phyloP scores from a whole-genome alignment of 495 filamentous ascomycete genomes.

The Aspergillus ellipticus region DNA sequence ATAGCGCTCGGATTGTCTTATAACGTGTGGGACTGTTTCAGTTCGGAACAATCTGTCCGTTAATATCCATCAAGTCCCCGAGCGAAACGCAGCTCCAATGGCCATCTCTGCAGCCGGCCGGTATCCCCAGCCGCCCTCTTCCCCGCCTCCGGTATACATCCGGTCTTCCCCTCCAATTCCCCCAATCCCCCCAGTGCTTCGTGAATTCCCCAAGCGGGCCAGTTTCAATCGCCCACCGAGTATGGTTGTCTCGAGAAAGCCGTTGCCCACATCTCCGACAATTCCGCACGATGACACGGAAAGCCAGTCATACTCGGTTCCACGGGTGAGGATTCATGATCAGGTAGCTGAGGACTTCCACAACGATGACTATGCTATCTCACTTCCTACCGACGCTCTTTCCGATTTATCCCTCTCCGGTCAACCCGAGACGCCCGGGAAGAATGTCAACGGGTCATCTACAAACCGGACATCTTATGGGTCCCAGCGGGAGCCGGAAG shows the following conservation, averaged over 20 bases:
- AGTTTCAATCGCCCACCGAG: conserved; percentile 18
- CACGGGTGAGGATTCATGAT: conserved; percentile 40
- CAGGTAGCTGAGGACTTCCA: conserved; percentile 31
- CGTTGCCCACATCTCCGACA: conserved; percentile 15
- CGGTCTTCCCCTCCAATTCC: conserved; percentile 35
- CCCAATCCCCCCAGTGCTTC: conserved; percentile 17
- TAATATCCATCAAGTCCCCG: conserved; percentile 3
- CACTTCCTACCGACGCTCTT: conserved; percentile 24
- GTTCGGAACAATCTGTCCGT: conserved; percentile 1
- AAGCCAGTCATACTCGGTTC: conserved; percentile 35
- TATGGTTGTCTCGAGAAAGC: conserved; percentile 28
- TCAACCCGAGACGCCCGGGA: conserved; percentile 30
- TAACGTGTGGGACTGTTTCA: conserved; percentile 4
- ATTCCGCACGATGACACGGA: conserved; percentile 17
- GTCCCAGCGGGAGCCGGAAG: conserved; percentile 10
- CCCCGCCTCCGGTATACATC: conserved; percentile 43
- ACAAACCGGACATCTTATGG: conserved; percentile 42
- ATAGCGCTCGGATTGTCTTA: conserved; percentile 9
- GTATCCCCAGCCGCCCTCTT: conserved; percentile 30
- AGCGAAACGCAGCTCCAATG: conserved; percentile 20
- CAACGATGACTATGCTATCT: conserved; percentile 22
- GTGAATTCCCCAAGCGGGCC: conserved; percentile 24
- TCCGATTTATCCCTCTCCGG: conserved; percentile 34
- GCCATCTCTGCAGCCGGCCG: conserved; percentile 25
- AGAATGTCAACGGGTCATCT: conserved; percentile 39